Base-by-base conservation (phyloP, 1,284 basidiomycete species). In the Cystobasidiaceae sp. region DNA sequence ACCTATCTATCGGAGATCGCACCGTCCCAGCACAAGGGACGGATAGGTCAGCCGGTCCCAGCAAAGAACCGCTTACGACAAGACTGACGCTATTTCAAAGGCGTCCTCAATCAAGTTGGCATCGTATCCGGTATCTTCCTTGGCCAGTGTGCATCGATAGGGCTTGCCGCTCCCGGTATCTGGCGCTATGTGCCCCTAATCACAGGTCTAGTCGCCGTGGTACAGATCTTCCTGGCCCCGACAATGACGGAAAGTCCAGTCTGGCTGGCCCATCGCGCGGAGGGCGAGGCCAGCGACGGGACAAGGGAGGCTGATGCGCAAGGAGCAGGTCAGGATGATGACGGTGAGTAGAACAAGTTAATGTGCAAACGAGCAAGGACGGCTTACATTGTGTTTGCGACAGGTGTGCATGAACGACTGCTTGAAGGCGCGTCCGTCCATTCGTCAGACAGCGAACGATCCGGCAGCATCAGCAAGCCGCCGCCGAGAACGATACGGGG, bases 1-100 rank as follows among this genome's bases (percentile, higher is more conserved):
- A 70, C 78, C 27, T 77, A 75, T 57, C 71, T 77, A 6, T 72
- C 72, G 44, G 77, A 77, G 43, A 72, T 79, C 13, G 74, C 77
- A 0, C 77, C 78, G 0, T 56, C 74, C 0, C 55, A 71, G 1
- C 64, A 78, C 7, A 69, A 72, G 2, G 77, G 77, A 3, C 74
- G 71, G 25, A 72, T 77, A 19, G 71, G 71, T 70, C 13, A 8
- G 69, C 25, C 9, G 15, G n/a, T 2, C 28, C 2, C 33, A 3
- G 37, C 11, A 39, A 11, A 11, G 11, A 39, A 39, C n/a, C 13
- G 19, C 11, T 33, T n/a, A 1, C 23, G n/a, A n/a, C n/a, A n/a
- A n/a, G n/a, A n/a, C n/a, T n/a, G n/a, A n/a, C n/a, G n/a, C n/a
- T n/a, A n/a, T 48, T 4, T 4, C 28, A 13, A 49, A 70, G 78